Evolutionary conservation across 495 filamentous ascomycete species (phyloP).

Genomic region (Chaetomidium leptoderma): DNA sequence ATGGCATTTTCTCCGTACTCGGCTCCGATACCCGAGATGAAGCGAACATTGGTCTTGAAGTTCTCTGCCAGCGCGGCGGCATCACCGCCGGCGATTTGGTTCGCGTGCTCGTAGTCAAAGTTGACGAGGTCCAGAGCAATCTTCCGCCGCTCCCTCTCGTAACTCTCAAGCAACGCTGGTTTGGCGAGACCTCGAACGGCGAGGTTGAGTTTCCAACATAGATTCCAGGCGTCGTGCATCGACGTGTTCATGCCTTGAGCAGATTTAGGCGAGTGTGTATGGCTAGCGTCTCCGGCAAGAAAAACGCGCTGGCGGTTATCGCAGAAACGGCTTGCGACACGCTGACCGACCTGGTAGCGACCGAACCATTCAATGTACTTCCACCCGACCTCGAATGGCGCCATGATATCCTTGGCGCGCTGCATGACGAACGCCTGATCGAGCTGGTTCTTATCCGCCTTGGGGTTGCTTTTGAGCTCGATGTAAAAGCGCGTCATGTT

Average conservation of each 20-base stretch:
- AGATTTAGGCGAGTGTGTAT: slow-evolving; percentile 72
- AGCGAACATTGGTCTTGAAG: slow-evolving; percentile 61
- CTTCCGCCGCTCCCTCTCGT: slow-evolving; percentile 57
- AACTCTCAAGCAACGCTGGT: slow-evolving; percentile 56
- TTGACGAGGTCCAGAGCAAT: slow-evolving; percentile 62
- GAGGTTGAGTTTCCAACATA: slow-evolving; percentile 70
- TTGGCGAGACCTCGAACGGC: slow-evolving; percentile 54
- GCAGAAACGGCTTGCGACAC: slow-evolving; percentile 56
- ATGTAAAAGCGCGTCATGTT: slow-evolving; percentile 66
- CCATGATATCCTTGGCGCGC: slow-evolving; percentile 58
- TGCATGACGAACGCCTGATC: slow-evolving; percentile 62
- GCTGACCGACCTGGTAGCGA: slow-evolving; percentile 61
- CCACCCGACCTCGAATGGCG: slow-evolving; percentile 58
- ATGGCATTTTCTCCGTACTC: slow-evolving; percentile 58
- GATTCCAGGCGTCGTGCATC: slow-evolving; percentile 73
- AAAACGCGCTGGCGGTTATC: slow-evolving; percentile 55
- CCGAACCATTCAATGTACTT: slow-evolving; percentile 59
- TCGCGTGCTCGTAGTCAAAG: slow-evolving; percentile 60
- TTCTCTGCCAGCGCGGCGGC: slow-evolving; percentile 54
- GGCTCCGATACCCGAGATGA: slow-evolving; percentile 63
- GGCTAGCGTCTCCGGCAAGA: slow-evolving; percentile 69
- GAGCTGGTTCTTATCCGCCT: slow-evolving; percentile 44
- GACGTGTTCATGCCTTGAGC: slow-evolving; percentile 78
- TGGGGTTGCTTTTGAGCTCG: slow-evolving; percentile 54
- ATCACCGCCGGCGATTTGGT: slow-evolving; percentile 56